Base-by-base conservation (phyloP, 2,329 filamentous ascomycete species). In the Beauveria medogensis region DNA sequence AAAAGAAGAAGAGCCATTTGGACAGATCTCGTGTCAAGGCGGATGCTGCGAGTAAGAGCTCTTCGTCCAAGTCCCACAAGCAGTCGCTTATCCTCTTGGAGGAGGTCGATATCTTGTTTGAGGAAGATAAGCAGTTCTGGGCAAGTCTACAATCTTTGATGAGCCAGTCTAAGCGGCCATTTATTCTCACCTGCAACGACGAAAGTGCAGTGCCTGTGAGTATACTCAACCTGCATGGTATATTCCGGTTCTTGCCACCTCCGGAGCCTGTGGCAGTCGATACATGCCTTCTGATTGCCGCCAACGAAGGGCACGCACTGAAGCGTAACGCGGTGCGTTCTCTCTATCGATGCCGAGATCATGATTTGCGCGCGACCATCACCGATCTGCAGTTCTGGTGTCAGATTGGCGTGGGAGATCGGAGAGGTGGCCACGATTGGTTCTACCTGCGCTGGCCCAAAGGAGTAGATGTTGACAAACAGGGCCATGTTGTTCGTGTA, bases 91-190 rank as follows among this genome's bases (percentile, higher is more conserved):
- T 99, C 64, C 79, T 99, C 2, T 79, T 99, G 1, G 94, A 99
- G 73, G 94, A 99, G 73, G 91, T 91, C 0, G 95, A 99, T 69
- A 77, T 97, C 18, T 80, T 99, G 1, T 99, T 94, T 71, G 92
- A 96, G 59, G 93, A 97, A 71, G 94, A 99, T 71, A 93, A 91
- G 72, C 88, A 93, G 64, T 99, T 99, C 69, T 99, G 94, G 94
- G 75, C 82, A 1, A 94, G 91, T 0, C 83, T 97, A 4, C 79
- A 90, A 50, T 82, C 83, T 22, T 81, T 99, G 62, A 91, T 96
- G 62, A 77, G 80, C 10, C 88, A 92, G 67, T 97, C 94, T 0
- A 96, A 91, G 73, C 84, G 94, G 37, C 94, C 94, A 0, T 92
- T 99, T 64, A 82, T 99, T 68, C 89, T 99, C 76, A 99, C 94